Evolutionary conservation across 202 grass and related monocot species (phyloP), one percentile per base, ranked within the genome.

Genomic region (Elaeis oleifera): DNA sequence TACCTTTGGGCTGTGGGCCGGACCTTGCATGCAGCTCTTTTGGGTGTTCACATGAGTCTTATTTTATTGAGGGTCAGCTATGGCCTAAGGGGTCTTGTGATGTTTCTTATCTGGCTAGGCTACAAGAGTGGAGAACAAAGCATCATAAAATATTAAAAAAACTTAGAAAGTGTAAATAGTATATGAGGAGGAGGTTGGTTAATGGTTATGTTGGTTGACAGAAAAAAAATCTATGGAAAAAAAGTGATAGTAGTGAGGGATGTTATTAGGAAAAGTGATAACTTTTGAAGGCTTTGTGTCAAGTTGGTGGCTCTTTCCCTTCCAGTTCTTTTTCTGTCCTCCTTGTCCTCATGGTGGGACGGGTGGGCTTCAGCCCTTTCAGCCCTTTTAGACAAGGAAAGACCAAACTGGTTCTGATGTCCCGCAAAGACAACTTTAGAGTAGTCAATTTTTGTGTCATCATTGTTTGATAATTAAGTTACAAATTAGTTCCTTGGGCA

Each of bases 21-120:
- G 25, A 6, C 18, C 29, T 49, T 49, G 51, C 71, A 64, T 74
- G 78, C 64, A 64, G 58, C 31, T 50, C 58, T 74, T 75, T 53
- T 59, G 71, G 78, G 71, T 61, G 62, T 62, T 70, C 9, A 14
- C 36, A 44, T 44, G 36, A 2, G 5, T 5, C 9, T 14, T 44
- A 13, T 44, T 11, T 44, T 27, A 57, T 64, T 74, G 28, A 59
- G 58, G 64, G 56, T 67, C 61, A 72, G 60, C 36, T 44, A 51
- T 72, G 58, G 53, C 32, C 15, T 67, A n/a, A 32, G 4, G 29
- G 55, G 25, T 51, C 24, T 68, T 74, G 50, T 51, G 61, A 71
- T 63, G 63, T 18, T 56, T 31, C 28, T 31, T 31, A 6, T 31
- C 5, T 27, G 28, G 5, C 5, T 31, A 6, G 28, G 5, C 28